Evolutionary conservation across 2,329 filamentous ascomycete genomes (phyloP).

Genomic region (Apiospora malaysiana): DNA sequence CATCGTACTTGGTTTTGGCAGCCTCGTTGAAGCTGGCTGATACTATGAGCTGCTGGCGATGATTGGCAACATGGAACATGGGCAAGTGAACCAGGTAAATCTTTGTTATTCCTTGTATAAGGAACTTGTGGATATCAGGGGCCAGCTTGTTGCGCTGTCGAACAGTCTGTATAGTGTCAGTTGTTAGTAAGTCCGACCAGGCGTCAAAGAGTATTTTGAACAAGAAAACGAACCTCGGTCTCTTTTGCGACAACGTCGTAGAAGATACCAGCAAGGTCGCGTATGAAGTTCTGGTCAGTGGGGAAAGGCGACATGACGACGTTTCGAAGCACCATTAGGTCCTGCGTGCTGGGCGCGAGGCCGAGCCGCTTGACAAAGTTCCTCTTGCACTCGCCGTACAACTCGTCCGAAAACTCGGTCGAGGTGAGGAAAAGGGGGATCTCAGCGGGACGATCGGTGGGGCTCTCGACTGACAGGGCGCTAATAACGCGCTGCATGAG

Average conservation of each 20-base stretch:
- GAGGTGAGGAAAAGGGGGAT: constrained; percentile 53
- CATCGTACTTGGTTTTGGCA: constrained; percentile 32
- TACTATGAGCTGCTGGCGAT: constrained; percentile 47
- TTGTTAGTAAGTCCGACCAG: not conserved
- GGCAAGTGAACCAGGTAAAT: constrained; percentile 44
- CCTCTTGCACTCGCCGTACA: constrained; percentile 48
- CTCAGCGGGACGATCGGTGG: constrained; percentile 44
- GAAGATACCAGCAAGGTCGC: constrained; percentile 42
- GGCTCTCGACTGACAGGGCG: constrained; percentile 47
- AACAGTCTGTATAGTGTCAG: constrained; percentile 31
- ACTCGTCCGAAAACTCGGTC: constrained; percentile 45
- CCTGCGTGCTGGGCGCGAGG: constrained; percentile 38
- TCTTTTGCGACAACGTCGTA: constrained; percentile 39
- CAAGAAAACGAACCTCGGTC: constrained; percentile 27
- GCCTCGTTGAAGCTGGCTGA: constrained; percentile 33
- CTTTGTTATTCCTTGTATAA: constrained; percentile 42
- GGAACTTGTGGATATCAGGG: constrained; percentile 44
- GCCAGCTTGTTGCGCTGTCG: constrained; percentile 44
- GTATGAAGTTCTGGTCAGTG: constrained; percentile 46
- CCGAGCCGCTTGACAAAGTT: constrained; percentile 50
- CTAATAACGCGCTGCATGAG: constrained; percentile 52
- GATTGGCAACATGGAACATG: constrained; percentile 48
- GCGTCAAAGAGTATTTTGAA: too few relatives aligned
- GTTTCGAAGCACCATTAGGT: constrained; percentile 52
- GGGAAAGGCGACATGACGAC: constrained; percentile 55